phyloP scores from a whole-genome alignment of 176 grass and related monocot genomes.

The Alloteropsis semialata region DNA sequence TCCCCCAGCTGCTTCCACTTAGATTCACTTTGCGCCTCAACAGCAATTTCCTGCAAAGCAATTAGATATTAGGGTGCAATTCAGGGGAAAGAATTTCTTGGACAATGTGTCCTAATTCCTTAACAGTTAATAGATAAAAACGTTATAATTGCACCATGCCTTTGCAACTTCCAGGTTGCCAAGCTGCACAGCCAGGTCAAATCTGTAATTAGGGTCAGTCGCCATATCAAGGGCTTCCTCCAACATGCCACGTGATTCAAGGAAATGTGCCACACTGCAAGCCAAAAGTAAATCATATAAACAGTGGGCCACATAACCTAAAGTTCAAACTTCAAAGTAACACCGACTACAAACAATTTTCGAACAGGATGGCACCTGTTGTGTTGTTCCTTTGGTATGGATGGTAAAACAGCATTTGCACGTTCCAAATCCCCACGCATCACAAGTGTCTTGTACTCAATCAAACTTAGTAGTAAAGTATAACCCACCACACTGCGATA shows the following conservation, averaged over 20 bases:
- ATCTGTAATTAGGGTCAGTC: slow-evolving; percentile 74
- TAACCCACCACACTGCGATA: slow-evolving; percentile 79
- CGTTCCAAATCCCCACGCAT: slow-evolving; percentile 76
- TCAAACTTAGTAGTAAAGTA: slow-evolving; percentile 78
- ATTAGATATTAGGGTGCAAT: not conserved
- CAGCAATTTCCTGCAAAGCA: slow-evolving; percentile 62
- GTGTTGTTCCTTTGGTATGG: slow-evolving; percentile 63
- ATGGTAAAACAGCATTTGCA: slow-evolving; percentile 60
- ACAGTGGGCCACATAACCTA: not conserved
- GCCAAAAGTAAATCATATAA: slow-evolving; percentile 9
- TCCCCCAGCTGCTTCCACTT: slow-evolving; percentile 88
- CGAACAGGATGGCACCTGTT: slow-evolving; percentile 42
- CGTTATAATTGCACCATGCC: slow-evolving; percentile 35
- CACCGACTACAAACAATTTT: not conserved
- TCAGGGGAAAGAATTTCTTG: slow-evolving; percentile 14
- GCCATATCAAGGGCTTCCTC: slow-evolving; percentile 76
- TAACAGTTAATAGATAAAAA: not conserved
- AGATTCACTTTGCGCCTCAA: slow-evolving; percentile 67
- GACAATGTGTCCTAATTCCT: not conserved
- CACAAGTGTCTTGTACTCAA: slow-evolving; percentile 91
- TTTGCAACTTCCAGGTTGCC: slow-evolving; percentile 75
- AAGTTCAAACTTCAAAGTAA: slow-evolving; percentile 10
- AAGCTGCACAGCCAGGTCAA: slow-evolving; percentile 87
- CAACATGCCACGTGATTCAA: slow-evolving; percentile 82
- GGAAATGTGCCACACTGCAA: slow-evolving; percentile 68